phyloP scores from a whole-genome alignment of 2,329 filamentous ascomycete genomes.

The Lasiodiplodia gonubiensis region DNA sequence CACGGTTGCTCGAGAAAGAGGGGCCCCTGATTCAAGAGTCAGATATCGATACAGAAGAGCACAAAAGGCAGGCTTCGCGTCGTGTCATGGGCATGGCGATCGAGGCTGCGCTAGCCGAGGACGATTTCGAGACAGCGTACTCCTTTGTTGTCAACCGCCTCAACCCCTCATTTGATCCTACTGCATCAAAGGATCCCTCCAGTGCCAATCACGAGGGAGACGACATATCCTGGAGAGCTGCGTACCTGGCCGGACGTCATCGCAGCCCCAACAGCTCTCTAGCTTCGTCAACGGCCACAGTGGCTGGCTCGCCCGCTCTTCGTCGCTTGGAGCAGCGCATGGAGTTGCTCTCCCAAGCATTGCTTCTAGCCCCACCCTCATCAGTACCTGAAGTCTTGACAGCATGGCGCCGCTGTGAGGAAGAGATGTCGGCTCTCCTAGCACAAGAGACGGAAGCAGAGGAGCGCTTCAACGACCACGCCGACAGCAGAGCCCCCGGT shows the following conservation, averaged over 20 bases:
- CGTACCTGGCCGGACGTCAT: conserved; percentile 78
- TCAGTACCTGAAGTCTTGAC: conserved; percentile 77
- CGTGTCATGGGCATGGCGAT: conserved; percentile 82
- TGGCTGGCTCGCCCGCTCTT: conserved; percentile 55
- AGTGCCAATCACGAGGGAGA: conserved; percentile 52
- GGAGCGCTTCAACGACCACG: conserved; percentile 71
- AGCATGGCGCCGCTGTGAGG: conserved; percentile 77
- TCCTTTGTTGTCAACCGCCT: conserved; percentile 79
- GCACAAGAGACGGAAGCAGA: conserved; percentile 71
- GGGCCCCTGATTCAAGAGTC: conserved; percentile 35
- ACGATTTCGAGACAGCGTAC: conserved; percentile 86
- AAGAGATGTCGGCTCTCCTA: conserved; percentile 72
- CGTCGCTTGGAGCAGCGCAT: conserved; percentile 80
- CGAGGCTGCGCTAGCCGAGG: conserved; percentile 74
- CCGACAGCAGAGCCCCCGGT: conserved; percentile 61
- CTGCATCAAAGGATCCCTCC: not conserved
- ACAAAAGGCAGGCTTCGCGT: conserved; percentile 59
- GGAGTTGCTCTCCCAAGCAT: conserved; percentile 76
- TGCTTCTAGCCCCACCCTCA: conserved; percentile 72
- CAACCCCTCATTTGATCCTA: conserved; percentile 16
- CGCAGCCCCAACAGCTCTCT: conserved; percentile 45
- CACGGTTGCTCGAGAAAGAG: conserved; percentile 51
- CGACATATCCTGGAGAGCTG: conserved; percentile 78
- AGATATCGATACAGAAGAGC: conserved; percentile 31
- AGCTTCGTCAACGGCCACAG: conserved; percentile 43